These are phyloP conservation scores for Phaeophleospora eucalypticola DNA, from an alignment of 2,329 filamentous ascomycete genomes.

Conservation along the genomic window DNA sequence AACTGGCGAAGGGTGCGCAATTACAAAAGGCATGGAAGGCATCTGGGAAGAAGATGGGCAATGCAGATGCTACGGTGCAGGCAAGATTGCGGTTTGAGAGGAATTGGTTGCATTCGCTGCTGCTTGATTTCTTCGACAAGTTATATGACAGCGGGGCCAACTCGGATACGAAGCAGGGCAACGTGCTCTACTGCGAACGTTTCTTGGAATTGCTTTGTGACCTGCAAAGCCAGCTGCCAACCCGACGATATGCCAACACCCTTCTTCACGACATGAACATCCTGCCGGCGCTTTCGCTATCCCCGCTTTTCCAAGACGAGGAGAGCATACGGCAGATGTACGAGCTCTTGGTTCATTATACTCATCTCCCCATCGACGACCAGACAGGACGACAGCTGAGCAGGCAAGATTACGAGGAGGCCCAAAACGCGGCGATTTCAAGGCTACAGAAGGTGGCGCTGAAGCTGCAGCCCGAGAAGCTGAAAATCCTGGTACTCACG, in stretches of 20 bases:
- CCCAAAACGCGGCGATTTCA: conserved; percentile 72
- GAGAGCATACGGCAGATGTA: conserved; percentile 77
- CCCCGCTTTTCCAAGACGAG: conserved; percentile 70
- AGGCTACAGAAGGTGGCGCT: conserved; percentile 73
- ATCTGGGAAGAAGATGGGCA: conserved; percentile 78
- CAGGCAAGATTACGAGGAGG: conserved; percentile 68
- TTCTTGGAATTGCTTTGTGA: conserved; percentile 88
- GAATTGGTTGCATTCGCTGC: conserved; percentile 83
- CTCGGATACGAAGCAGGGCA: conserved; percentile 42
- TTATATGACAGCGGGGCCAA: conserved; percentile 53
- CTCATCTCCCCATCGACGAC: conserved; percentile 85
- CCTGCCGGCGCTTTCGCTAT: conserved; percentile 70
- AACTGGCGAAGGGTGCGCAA: conserved; percentile 68
- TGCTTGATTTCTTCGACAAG: conserved; percentile 74
- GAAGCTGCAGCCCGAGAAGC: conserved; percentile 80
- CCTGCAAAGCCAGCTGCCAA: conserved; percentile 87
- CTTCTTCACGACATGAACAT: conserved; percentile 82
- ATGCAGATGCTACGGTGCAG: conserved; percentile 74
- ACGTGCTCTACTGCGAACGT: conserved; percentile 81
- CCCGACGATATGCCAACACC: conserved; percentile 86
- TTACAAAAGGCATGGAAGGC: conserved; percentile 89
- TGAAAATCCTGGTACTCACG: conserved; percentile 85
- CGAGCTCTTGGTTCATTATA: conserved; percentile 78
- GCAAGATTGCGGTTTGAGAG: conserved; percentile 83
- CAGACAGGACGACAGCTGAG: conserved; percentile 76